phyloP scores from a whole-genome alignment of 257 asterid genomes.

The Scutellaria baicalensis region DNA sequence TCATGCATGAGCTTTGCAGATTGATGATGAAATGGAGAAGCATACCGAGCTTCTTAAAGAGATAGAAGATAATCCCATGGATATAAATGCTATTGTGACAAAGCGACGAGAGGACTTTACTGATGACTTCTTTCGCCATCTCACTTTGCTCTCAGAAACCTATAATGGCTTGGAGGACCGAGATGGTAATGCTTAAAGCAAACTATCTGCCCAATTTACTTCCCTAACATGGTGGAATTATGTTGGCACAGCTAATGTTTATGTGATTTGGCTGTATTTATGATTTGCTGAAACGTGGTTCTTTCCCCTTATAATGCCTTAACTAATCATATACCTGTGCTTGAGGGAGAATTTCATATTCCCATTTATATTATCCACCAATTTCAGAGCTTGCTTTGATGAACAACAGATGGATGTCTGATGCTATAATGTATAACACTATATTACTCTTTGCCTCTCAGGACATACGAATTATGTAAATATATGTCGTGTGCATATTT shows the following conservation, averaged over 20 bases:
- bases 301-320: too few relatives aligned
- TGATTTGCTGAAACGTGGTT: neutral
- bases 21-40: conserved; percentile 87
- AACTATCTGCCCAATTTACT: neutral
- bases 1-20: conserved; percentile 45
- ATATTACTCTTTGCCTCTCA: neutral
- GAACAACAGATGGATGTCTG: too few relatives aligned
- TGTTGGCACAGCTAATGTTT: neutral
- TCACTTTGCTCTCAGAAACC: conserved; percentile 61
- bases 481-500: neutral
- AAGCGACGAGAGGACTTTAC: conserved; percentile 77
- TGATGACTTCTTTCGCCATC: conserved; percentile 73
- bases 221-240: neutral
- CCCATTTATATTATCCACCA: neutral
- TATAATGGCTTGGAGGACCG: conserved; percentile 75
- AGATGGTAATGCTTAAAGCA: conserved; percentile 48
- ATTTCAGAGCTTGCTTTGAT: neutral
- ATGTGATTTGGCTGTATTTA: neutral
- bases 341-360: neutral
- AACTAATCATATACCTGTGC: neutral
- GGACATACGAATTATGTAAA: neutral
- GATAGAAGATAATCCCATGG: conserved; percentile 70
- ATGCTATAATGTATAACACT: neutral
- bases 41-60: conserved; percentile 68
- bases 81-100: conserved; percentile 73